Base-by-base conservation (phyloP, 108 stramenopile species). In the Cyclotella cryptica region DNA sequence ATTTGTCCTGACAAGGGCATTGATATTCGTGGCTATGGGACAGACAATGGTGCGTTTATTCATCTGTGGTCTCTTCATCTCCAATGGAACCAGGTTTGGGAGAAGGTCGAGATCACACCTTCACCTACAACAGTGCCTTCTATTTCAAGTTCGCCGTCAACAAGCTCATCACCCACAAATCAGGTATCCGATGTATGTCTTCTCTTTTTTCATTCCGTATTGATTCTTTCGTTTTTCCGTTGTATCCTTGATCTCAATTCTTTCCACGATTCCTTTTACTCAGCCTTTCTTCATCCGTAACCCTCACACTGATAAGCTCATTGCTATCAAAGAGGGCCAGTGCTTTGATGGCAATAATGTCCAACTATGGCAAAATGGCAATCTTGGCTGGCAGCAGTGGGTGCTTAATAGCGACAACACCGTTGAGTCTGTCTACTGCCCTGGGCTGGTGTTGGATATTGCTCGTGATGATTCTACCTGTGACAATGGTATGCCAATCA, bases 361-460 rank as follows among this genome's bases (percentile, higher is more conserved):
- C 43, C n/a, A 45, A 3, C n/a, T 65, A 15, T 62, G 29, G 42
- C 9, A 43, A 43, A 21, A 45, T 44, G 43, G 8, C 9, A 29
- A 24, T 21, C 0, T 19, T 2, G 19, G 21, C 12, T 43, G 24
- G 42, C 64, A 65, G 43, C 41, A 65, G 28, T 65, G 64, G 64
- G 44, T 65, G 3, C 42, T 19, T 5, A 44, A 26, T 9, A 10
- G n/a, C 12, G 64, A 65, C 44, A 26, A 21, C 11, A 65, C n/a
- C 43, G 22, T 65, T 22, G 64, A 65, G 21, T 65, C 64, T 65
- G 64, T 65, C 15, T 11, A 22, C 22, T 65, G 64, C 22, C 44
- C 64, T 22, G 64, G 43, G 13, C 43, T 65, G 64, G 64, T 65
- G 1, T 17, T 61, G n/a, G 60, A 61, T 14, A 61, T 61, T 61